These are phyloP conservation scores for Bombardia bombarda DNA, from an alignment of 495 filamentous ascomycete species.

Conservation along the genomic window DNA sequence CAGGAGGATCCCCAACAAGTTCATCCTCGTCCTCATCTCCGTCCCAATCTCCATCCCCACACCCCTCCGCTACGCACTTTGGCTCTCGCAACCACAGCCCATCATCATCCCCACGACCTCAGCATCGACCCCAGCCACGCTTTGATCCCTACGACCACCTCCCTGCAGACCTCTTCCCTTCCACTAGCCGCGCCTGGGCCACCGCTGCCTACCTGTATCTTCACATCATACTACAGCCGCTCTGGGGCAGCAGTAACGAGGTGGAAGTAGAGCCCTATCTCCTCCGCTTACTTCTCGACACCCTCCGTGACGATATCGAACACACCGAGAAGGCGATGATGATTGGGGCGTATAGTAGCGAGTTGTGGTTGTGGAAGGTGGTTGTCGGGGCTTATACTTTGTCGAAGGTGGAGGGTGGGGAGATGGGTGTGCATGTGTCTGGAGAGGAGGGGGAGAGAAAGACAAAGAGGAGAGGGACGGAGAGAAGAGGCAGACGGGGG, in stretches of 20 bases:
- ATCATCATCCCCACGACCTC: too few relatives aligned
- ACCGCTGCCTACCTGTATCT: slow-evolving; percentile 17
- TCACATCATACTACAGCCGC: slow-evolving; percentile 8
- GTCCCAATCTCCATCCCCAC: too few relatives aligned
- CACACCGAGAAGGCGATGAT: slow-evolving; percentile 18
- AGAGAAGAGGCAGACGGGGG: background rate
- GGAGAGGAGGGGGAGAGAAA: background rate
- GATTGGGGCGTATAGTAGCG: slow-evolving; percentile 12
- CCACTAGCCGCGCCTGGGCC: slow-evolving; percentile 16
- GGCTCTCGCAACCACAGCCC: too few relatives aligned
- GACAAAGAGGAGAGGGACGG: background rate
- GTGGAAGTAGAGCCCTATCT: background rate
- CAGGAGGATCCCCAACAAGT: too few relatives aligned
- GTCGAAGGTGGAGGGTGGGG: background rate
- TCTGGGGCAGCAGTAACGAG: background rate
- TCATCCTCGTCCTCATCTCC: too few relatives aligned
- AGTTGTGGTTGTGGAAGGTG: slow-evolving; percentile 16
- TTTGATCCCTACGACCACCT: slow-evolving; percentile 2
- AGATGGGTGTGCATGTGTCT: background rate
- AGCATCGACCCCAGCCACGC: background rate
- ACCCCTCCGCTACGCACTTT: too few relatives aligned
- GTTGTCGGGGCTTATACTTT: slow-evolving; percentile 9
- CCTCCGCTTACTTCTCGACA: slow-evolving; percentile 9
- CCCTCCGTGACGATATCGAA: slow-evolving; percentile 6
- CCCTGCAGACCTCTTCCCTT: slow-evolving; percentile 5